Base-by-base conservation (phyloP, 306 rosid genomes). In the Parietaria judaica region DNA sequence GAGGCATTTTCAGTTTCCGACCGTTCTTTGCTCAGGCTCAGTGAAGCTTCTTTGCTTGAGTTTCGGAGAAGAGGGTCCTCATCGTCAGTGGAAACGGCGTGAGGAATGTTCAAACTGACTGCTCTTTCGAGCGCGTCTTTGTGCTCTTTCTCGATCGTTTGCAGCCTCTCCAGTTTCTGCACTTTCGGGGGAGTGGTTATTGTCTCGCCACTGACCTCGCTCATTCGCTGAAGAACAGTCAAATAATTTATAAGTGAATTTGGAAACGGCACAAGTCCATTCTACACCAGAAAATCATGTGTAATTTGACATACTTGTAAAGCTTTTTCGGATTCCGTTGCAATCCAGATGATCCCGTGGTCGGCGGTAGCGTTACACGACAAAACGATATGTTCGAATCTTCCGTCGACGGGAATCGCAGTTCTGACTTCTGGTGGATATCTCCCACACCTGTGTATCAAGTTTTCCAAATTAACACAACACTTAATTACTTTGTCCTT, bases 331-430 rank as follows among this genome's bases (percentile, higher is more conserved):
- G 94, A 92, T 70, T 92, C 98, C 72, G 86, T 80, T 58, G 81
- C 96, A 53, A 92, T 92, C 95, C 98, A 92, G 59, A 92, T 43
- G 68, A 92, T 84, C 67, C 61, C 98, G 58, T 92, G 98, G 73
- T 92, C 98, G 5, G 96, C 51, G 13, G 95, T 86, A 51, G 96
- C 79, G 72, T 88, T 81, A 64, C 96, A 88, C 8, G 96, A 88
- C 84, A 92, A 75, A 69, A 92, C 98, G 52, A 92, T 92, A 76
- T 88, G 98, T 81, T 92, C 98, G 76, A 92, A 92, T 82, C 98
- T 86, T 73, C 95, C 98, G n/a, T 92, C 98, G 64, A 92, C 98
- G 8, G 98, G 98, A 84, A 92, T 86, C 53, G 95, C 98, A 14
- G 98, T 88, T 74, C 95, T 84, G 63, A 92, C 84, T 69, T 86